A percentile compares a stretch with the other conserved stretches of the same genome.
Conservation (phyloP, 371 early-diverging fungal genomes). For the Lichtheimia corymbifera region DNA sequence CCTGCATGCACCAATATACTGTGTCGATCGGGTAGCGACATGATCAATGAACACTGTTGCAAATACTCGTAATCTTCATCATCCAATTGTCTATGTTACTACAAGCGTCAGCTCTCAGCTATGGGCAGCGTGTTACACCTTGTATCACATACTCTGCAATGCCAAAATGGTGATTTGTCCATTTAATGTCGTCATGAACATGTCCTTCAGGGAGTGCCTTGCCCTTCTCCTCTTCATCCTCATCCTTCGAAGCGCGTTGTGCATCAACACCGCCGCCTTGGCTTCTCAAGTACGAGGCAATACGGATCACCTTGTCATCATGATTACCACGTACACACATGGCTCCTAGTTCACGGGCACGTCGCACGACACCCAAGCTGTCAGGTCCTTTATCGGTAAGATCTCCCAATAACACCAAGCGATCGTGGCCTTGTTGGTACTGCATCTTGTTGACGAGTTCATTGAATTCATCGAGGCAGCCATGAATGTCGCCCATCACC, state of each 20-base stretch:
- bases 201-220: conserved; percentile 29
- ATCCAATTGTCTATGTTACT: conserved; percentile 24
- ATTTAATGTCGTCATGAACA: conserved; percentile 43
- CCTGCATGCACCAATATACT: conserved; percentile 71
- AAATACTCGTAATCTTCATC: conserved; percentile 58
- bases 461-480: conserved; percentile 59
- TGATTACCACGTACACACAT: conserved; percentile 76
- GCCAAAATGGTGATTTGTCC: conserved; percentile 38
- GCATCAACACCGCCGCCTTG: not conserved
- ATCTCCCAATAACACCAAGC: conserved; percentile 70
- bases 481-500: conserved; percentile 77
- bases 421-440: conserved; percentile 44
- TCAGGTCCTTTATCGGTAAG: conserved; percentile 70
- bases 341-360: conserved; percentile 53
- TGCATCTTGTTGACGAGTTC: conserved; percentile 45
- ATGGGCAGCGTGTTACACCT: not conserved
- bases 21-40: conserved; percentile 55
- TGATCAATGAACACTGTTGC: conserved; percentile 57
- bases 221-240: not conserved
- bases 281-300: conserved; percentile 44
- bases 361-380: conserved; percentile 62
- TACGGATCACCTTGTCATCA: conserved; percentile 70
- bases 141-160: conserved; percentile 42
- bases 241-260: not conserved
- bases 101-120: too few relatives aligned